Evolutionary conservation across 1,284 basidiomycete genomes (phyloP).

Genomic region (Cryptococcus jaspeensis): DNA sequence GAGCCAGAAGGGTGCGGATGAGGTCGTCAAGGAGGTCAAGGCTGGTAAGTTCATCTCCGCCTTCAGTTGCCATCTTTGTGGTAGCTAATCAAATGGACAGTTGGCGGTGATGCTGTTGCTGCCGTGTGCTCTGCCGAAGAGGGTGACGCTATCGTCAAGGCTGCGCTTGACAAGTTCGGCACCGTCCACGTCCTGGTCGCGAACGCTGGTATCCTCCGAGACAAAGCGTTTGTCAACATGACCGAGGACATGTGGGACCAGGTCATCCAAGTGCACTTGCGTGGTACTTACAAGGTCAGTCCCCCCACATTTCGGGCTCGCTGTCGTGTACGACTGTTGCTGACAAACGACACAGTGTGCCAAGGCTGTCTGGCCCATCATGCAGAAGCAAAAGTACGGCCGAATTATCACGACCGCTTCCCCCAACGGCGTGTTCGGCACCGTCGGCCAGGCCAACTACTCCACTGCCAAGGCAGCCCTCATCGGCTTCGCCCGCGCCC

Average conservation of each 20-base stretch:
- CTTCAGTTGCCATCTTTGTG: background rate
- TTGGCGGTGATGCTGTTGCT: conserved; percentile 82
- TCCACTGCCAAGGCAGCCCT: conserved; percentile 92
- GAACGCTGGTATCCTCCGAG: conserved; percentile 91
- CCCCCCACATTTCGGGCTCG: too few species aligned
- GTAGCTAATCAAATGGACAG: conserved; percentile 66
- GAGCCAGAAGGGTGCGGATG: conserved; percentile 74
- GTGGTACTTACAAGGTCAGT: conserved; percentile 61
- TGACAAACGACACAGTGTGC: conserved; percentile 60
- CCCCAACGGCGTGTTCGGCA: conserved; percentile 90
- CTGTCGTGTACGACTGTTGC: background rate
- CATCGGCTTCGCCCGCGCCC: conserved; percentile 81
- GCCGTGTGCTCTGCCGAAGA: conserved; percentile 82
- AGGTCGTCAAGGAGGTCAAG: conserved; percentile 83
- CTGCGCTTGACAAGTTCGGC: conserved; percentile 84
- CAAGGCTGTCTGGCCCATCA: conserved; percentile 95
- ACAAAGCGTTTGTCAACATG: conserved; percentile 88
- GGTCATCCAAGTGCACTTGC: conserved; percentile 82
- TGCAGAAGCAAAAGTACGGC: conserved; percentile 96
- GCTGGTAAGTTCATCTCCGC: conserved; percentile 58
- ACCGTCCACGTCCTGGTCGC: conserved; percentile 85
- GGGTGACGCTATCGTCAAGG: conserved; percentile 84
- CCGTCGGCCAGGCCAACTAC: conserved; percentile 86
- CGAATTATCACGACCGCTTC: conserved; percentile 93
- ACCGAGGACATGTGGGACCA: conserved; percentile 92